Evolutionary conservation across 164 flowering plant species (phyloP).

Genomic region (Umbilicus rupestris): DNA sequence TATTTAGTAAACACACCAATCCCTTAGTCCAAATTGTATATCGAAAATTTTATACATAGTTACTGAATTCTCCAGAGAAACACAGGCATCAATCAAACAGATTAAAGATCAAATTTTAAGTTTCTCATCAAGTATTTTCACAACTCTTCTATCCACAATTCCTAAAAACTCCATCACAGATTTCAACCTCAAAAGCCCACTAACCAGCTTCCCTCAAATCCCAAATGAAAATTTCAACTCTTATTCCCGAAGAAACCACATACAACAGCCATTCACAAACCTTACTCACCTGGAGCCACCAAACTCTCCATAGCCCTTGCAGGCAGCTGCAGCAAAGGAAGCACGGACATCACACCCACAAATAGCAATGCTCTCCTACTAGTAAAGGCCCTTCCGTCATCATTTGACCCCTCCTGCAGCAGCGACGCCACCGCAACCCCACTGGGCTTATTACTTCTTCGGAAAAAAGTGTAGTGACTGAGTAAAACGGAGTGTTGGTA

Average conservation of each 20-base stretch:
- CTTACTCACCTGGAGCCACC: neutral
- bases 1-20: too few relatives aligned
- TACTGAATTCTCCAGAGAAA: too few relatives aligned
- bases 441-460: neutral
- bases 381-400: neutral
- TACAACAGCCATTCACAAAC: neutral
- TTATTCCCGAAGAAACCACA: neutral
- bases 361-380: neutral
- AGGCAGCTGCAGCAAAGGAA: neutral
- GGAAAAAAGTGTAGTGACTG: neutral
- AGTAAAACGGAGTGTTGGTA: neutral
- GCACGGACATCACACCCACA: neutral
- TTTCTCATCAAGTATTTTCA: too few relatives aligned
- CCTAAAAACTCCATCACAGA: too few relatives aligned
- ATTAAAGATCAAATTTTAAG: too few relatives aligned
- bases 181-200: too few relatives aligned
- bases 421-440: neutral
- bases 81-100: too few relatives aligned
- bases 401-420: neutral
- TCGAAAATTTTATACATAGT: too few relatives aligned
- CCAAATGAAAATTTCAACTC: too few relatives aligned
- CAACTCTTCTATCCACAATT: too few relatives aligned
- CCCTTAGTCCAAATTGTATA: too few relatives aligned
- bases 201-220: too few relatives aligned
- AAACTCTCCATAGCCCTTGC: neutral